Evolutionary conservation across 2,329 filamentous ascomycete genomes (phyloP).

Genomic region (Rhinocladiella similis): DNA sequence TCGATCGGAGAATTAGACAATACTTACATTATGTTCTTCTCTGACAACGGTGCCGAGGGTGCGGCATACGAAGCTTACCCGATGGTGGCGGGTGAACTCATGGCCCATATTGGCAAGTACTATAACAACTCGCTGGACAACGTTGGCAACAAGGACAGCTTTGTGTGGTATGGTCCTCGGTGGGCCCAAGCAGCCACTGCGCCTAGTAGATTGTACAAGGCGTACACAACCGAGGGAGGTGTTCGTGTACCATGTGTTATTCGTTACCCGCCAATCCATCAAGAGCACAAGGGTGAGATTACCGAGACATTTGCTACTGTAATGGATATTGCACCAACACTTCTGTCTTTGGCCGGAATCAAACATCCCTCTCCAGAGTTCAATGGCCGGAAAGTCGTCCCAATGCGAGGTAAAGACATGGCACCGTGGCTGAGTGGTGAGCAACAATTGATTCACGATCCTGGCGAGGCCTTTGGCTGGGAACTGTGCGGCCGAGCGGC

Average conservation of each 20-base stretch:
- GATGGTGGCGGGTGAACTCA: slow-evolving; percentile 43
- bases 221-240: slow-evolving; percentile 36
- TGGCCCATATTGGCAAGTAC: slow-evolving; percentile 46
- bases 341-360: slow-evolving; percentile 43
- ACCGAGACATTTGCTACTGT: slow-evolving; percentile 46
- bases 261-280: slow-evolving; percentile 31
- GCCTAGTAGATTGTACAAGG: slow-evolving; percentile 38
- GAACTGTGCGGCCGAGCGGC: slow-evolving; percentile 57
- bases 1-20: slow-evolving; percentile 50
- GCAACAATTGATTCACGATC: slow-evolving; percentile 46
- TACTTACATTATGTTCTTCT: slow-evolving; percentile 52
- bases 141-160: slow-evolving; percentile 47
- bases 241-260: slow-evolving; percentile 41
- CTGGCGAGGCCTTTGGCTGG: slow-evolving; percentile 58
- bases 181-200: slow-evolving; percentile 53
- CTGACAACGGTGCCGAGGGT: slow-evolving; percentile 53
- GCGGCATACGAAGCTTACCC: slow-evolving; percentile 48
- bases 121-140: slow-evolving; percentile 52
- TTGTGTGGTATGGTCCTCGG: slow-evolving; percentile 52
- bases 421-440: slow-evolving; percentile 41
- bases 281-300: slow-evolving; percentile 25
- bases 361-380: slow-evolving; percentile 56
- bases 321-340: slow-evolving; percentile 53
- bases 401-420: slow-evolving; percentile 54
- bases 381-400: slow-evolving; percentile 51